phyloP scores from a whole-genome alignment of 2,329 filamentous ascomycete species.

The Hirsutella rhossiliensis region DNA sequence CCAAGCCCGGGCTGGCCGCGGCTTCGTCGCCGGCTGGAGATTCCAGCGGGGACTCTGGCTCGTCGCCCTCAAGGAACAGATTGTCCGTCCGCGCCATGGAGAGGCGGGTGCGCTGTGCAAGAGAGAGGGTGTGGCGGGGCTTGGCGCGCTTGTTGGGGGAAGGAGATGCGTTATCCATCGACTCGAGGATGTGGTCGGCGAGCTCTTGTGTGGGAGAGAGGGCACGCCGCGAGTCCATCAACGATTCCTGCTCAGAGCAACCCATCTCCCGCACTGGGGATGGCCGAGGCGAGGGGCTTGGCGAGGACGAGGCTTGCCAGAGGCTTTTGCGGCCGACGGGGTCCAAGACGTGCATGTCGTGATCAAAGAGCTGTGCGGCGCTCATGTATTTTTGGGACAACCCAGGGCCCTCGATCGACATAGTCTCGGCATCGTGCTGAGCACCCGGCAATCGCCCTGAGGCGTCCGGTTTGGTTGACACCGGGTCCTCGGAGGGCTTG shows the following conservation, averaged over 20 bases:
- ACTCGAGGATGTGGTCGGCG: constrained; percentile 44
- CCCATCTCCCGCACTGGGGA: neutral
- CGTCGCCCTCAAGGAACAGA: constrained; percentile 18
- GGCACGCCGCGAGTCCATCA: neutral
- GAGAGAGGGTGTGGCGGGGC: constrained; percentile 43
- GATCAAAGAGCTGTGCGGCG: neutral
- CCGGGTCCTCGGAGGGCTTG: constrained; percentile 5
- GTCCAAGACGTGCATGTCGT: neutral
- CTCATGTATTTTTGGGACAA: neutral
- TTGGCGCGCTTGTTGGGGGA: constrained; percentile 40
- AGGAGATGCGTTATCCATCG: constrained; percentile 41
- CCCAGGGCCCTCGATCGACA: neutral
- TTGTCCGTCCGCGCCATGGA: constrained; percentile 58
- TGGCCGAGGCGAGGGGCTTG: neutral
- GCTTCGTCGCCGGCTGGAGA: constrained; percentile 4
- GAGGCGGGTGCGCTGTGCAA: constrained; percentile 68
- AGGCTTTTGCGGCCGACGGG: neutral
- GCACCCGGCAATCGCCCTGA: neutral
- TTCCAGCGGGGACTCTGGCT: constrained; percentile 11
- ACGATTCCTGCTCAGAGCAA: neutral
- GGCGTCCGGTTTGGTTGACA: neutral
- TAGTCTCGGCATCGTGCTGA: constrained; percentile 6
- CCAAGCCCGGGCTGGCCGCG: neutral
- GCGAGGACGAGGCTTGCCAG: constrained; percentile 1
- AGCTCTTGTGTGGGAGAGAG: constrained; percentile 34